Conservation (phyloP, 352 stramenopile genomes). For the Blastocystis hominis region DNA sequence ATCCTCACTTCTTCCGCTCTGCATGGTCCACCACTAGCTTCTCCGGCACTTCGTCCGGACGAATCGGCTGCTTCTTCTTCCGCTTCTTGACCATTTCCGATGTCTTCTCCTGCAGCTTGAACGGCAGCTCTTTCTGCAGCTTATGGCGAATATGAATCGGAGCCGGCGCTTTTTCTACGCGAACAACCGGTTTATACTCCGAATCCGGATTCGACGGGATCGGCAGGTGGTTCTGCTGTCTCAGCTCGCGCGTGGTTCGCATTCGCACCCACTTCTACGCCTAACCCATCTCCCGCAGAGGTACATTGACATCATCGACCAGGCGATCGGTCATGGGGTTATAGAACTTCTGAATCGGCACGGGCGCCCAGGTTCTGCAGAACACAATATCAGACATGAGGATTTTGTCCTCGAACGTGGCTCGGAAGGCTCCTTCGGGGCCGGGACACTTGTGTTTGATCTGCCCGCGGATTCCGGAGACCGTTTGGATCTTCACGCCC, state of each 20-base stretch:
- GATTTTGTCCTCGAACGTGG: constrained; percentile 99
- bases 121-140: constrained; percentile 89
- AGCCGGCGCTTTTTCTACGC: constrained; percentile 81
- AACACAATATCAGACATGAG: constrained; percentile 97
- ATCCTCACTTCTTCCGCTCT: constrained; percentile 70
- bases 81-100: constrained; percentile 71
- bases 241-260: constrained; percentile 71
- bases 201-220: constrained; percentile 92
- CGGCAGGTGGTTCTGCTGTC: constrained; percentile 81
- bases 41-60: constrained; percentile 7
- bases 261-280: constrained; percentile 56
- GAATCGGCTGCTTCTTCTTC: not conserved
- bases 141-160: constrained; percentile 86
- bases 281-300: not conserved
- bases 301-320: constrained; percentile 63
- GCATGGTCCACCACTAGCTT: constrained; percentile 82
- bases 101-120: constrained; percentile 68
- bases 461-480: constrained; percentile 87
- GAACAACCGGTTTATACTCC: constrained; percentile 93
- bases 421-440: constrained; percentile 83
- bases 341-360: constrained; percentile 93
- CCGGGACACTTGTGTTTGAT: constrained; percentile 61
- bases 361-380: constrained; percentile 93
- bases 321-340: constrained; percentile 85
- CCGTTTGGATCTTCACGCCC: constrained; percentile 88